Evolutionary conservation across 208 protist genomes (phyloP).

Genomic region (Leishmania major): DNA sequence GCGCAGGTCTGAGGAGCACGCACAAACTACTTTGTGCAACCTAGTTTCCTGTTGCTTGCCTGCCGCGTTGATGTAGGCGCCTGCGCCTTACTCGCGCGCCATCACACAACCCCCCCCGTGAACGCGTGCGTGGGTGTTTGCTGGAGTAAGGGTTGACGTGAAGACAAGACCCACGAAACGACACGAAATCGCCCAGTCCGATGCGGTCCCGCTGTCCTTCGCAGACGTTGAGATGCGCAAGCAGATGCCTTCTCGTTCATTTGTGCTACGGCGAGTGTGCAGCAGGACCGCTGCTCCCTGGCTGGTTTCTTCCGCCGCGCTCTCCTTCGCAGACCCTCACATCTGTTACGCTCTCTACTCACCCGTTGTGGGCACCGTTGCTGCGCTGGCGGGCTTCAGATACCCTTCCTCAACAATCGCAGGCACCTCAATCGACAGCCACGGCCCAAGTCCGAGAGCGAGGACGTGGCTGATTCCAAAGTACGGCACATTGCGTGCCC

Average conservation of each 20-base stretch:
- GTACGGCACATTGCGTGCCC: slow-evolving; percentile 96
- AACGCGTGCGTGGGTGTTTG: not conserved
- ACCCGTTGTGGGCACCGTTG: not conserved
- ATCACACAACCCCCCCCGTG: not conserved
- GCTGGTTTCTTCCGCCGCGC: not conserved
- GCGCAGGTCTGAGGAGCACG: not conserved
- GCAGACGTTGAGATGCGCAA: not conserved
- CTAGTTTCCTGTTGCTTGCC: not conserved
- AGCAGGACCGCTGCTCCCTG: not conserved
- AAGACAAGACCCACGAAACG: not conserved
- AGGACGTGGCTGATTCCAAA: slow-evolving; percentile 98
- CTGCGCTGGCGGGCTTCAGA: slow-evolving; percentile 57
- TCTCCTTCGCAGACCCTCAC: not conserved
- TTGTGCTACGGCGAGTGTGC: not conserved
- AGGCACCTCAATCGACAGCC: slow-evolving; percentile 97
- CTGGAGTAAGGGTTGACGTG: not conserved
- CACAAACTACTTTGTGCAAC: not conserved
- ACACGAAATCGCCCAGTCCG: not conserved
- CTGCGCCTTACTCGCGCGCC: not conserved
- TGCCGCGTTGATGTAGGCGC: not conserved
- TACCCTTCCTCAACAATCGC: slow-evolving; percentile 93
- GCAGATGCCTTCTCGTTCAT: not conserved
- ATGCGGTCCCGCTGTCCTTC: not conserved
- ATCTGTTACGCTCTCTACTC: not conserved
- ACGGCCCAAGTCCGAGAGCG: slow-evolving; percentile 96